Evolutionary conservation across 2,329 filamentous ascomycete species (phyloP).

Genomic region (Fusarium sp.): DNA sequence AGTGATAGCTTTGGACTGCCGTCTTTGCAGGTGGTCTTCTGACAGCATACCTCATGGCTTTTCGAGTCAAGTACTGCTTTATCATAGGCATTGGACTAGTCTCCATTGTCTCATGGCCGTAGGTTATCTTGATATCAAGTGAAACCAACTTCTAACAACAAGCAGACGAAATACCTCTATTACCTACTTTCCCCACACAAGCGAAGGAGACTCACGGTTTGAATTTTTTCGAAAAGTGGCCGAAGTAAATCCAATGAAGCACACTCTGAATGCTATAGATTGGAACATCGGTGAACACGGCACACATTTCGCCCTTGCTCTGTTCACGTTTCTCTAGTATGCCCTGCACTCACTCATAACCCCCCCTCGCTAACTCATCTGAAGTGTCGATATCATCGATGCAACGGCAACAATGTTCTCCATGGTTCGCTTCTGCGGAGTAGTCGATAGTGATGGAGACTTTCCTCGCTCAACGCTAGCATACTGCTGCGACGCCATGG

Average conservation of each 20-base stretch:
- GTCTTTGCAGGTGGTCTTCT: constrained; percentile 84
- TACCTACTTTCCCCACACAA: constrained; percentile 80
- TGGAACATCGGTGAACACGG: constrained; percentile 76
- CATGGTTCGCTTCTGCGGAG: constrained; percentile 77
- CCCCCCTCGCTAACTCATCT: accelerated
- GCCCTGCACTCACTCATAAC: accelerated
- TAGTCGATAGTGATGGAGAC: constrained; percentile 72
- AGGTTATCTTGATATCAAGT: constrained; percentile 51
- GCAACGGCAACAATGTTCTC: constrained; percentile 79
- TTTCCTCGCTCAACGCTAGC: constrained; percentile 85
- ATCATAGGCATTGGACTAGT: constrained; percentile 83
- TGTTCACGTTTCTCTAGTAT: constrained; percentile 77
- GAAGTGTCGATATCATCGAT: constrained; percentile 75
- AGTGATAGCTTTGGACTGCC: constrained; percentile 74
- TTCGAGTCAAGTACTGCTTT: constrained; percentile 84
- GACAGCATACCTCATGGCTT: constrained; percentile 81
- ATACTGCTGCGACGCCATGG: constrained; percentile 74
- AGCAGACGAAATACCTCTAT: constrained; percentile 66
- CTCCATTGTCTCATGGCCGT: constrained; percentile 85
- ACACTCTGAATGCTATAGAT: constrained; percentile 74
- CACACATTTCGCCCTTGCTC: constrained; percentile 78
- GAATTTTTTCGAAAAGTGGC: constrained; percentile 86
- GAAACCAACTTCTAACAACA: neutral
- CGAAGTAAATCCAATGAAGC: constrained; percentile 78
- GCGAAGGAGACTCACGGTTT: constrained; percentile 74